Conservation (phyloP, 2,329 filamentous ascomycete genomes). For the Immersiporthe knoxdaviesiana region DNA sequence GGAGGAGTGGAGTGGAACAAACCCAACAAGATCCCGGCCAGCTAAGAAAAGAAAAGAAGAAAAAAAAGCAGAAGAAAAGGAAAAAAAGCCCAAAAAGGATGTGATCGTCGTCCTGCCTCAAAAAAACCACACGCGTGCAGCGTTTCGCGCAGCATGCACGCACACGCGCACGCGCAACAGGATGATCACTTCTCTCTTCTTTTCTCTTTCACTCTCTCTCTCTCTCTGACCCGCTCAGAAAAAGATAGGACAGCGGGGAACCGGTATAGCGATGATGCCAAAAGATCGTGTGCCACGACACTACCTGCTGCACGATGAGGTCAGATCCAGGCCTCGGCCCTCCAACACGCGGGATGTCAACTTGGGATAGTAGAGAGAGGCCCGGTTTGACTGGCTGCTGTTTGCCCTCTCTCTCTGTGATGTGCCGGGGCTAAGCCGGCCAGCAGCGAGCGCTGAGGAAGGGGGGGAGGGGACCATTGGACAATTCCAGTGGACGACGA, state of each 20-base stretch:
- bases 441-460: neutral
- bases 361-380: no score
- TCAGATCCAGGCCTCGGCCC: conserved; percentile 8
- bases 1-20: no score
- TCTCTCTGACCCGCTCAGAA: neutral
- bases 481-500: neutral
- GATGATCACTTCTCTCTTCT: no score
- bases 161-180: neutral
- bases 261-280: neutral
- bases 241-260: neutral
- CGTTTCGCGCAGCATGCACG: conserved; percentile 1
- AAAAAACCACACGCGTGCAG: neutral
- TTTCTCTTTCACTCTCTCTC: no score
- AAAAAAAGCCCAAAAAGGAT: neutral
- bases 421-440: neutral
- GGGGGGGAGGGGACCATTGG: no score
- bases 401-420: neutral
- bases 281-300: conserved; percentile 1
- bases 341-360: neutral
- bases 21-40: no score
- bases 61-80: no score
- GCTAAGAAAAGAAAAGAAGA: no score
- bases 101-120: neutral
- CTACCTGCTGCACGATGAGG: conserved; percentile 20
- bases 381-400: neutral